Base-by-base conservation (phyloP, 352 stramenopile species). In the Pythium phragmiticola region DNA sequence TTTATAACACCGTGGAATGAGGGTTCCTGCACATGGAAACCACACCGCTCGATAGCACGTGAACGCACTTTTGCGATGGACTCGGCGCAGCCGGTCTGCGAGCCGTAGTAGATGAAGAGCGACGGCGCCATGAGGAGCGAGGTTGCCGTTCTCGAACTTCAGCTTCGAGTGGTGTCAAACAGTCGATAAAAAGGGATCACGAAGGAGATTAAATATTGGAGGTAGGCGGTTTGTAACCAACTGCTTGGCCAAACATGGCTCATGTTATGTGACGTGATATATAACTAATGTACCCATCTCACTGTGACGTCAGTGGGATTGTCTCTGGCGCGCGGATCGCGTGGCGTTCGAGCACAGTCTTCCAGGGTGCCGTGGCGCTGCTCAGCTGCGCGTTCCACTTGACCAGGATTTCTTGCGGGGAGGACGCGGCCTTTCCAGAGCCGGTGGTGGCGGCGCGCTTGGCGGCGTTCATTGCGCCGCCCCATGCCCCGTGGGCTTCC, bases 31-130 rank as follows among this genome's bases (percentile, higher is more conserved):
- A 46, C 39, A n/a, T 14, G 17, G 8, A 2, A 46, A 17, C 5
- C 39, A 30, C 7, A 50, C 45, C 45, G 45, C 23, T 36, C n/a
- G 30, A 51, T 23, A 60, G 30, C 41, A 17, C 48, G 14, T 26
- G 28, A 37, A 8, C 46, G 16, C 45, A 91, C 87, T 78, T 92
- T 77, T 19, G 86, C 86, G 62, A 97, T 96, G 50, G 77, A 91
- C 72, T 94, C 77, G 45, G 86, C 82, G 57, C 86, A 92, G 14
- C 89, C 89, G n/a, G 89, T 97, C 75, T 97, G 84, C 42, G 86
- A 96, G 36, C 84, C 89, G 71, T 90, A 96, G 67, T 92, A 85
- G 48, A 95, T 74, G 47, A 68, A 69, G 52, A 88, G 70, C 55
- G 75, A 60, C 48, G 39, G 63, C 50, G 69, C 23, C 57, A 62